A percentile compares a stretch with the other conserved stretches of the same genome.
Evolutionary conservation across 129 eudicot genomes (phyloP).

Genomic region (Flaveria linearis): DNA sequence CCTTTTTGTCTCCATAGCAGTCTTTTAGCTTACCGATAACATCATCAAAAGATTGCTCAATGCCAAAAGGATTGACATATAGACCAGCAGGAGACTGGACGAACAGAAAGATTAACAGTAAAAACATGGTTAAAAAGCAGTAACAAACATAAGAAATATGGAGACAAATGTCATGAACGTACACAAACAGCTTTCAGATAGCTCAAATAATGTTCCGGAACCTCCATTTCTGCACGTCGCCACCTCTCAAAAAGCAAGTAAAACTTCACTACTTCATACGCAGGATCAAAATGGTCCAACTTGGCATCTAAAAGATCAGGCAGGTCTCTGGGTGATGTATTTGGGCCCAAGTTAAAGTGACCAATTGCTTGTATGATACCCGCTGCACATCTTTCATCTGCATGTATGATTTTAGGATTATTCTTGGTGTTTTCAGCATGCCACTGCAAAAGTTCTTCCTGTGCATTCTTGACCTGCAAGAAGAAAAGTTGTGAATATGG

Average conservation of each 20-base stretch:
- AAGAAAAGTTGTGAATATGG: constrained; percentile 5
- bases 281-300: constrained; percentile 76
- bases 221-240: constrained; percentile 78
- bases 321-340: constrained; percentile 72
- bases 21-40: constrained; percentile 48
- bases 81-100: constrained; percentile 61
- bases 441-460: constrained; percentile 98
- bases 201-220: constrained; percentile 52
- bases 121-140: background rate
- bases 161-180: constrained; percentile 30
- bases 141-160: constrained; percentile 15
- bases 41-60: constrained; percentile 61
- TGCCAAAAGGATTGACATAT: constrained; percentile 70
- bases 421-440: constrained; percentile 80
- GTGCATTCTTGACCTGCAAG: constrained; percentile 89
- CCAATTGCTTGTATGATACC: constrained; percentile 96
- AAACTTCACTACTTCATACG: constrained; percentile 82
- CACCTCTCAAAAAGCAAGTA: constrained; percentile 80
- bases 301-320: constrained; percentile 51
- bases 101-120: constrained; percentile 13
- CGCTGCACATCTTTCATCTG: constrained; percentile 90
- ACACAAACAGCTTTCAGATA: constrained; percentile 67
- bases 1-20: constrained; percentile 74
- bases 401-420: constrained; percentile 90
- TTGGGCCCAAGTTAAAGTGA: constrained; percentile 81